These are phyloP conservation scores for Cyclotella atomus DNA, from an alignment of 108 stramenopile genomes.

Conservation along the genomic window DNA sequence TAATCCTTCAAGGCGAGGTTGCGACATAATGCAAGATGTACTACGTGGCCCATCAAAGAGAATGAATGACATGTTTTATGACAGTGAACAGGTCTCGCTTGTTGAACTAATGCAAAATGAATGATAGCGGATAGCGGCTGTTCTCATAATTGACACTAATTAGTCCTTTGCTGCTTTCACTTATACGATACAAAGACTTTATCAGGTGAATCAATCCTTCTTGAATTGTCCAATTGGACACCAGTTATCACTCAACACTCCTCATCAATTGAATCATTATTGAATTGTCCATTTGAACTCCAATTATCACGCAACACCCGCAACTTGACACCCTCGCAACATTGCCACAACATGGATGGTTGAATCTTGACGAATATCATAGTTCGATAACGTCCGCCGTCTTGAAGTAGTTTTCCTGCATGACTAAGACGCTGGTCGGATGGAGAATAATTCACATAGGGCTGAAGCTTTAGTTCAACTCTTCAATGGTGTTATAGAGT, in stretches of 20 bases:
- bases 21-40: neutral
- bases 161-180: too few species aligned
- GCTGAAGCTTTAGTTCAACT: neutral
- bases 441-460: neutral
- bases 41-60: neutral
- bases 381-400: neutral
- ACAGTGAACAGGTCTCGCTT: neutral
- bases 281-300: too few species aligned
- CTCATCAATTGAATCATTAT: too few species aligned
- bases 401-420: neutral
- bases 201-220: too few species aligned
- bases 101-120: neutral
- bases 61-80: neutral
- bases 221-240: too few species aligned
- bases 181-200: too few species aligned
- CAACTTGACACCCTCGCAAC: neutral
- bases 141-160: neutral
- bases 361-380: neutral
- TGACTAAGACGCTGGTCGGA: neutral
- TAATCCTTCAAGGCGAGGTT: conserved; percentile 6
- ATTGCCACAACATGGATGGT: neutral
- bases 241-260: too few species aligned
- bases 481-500: neutral
- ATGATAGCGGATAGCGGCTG: too few species aligned
- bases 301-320: neutral